These are phyloP conservation scores for Macrolepiota fuliginosa DNA, from an alignment of 768 basidiomycete species.

Conservation along the genomic window DNA sequence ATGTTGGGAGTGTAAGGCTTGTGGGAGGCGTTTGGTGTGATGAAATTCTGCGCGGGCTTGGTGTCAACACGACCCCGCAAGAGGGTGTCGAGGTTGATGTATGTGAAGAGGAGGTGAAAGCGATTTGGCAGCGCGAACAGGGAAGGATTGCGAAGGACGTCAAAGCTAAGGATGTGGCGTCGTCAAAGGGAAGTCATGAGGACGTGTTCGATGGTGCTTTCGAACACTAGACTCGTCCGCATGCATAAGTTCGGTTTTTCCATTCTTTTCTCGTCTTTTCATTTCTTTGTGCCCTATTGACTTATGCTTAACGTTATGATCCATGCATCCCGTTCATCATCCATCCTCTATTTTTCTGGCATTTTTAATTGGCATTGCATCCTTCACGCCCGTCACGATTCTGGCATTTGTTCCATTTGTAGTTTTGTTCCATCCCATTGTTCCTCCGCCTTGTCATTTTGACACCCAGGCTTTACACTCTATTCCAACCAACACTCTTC, in stretches of 20 bases:
- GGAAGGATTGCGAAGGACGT: constrained; percentile 13
- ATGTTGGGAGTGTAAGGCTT: constrained; percentile 51
- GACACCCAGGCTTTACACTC: neutral
- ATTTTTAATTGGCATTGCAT: constrained; percentile 11
- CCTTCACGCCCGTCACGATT: neutral
- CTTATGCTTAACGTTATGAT: constrained; percentile 14
- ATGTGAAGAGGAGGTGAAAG: constrained; percentile 40
- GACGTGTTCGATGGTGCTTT: constrained; percentile 18
- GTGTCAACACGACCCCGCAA: constrained; percentile 31
- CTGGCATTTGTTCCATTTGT: constrained; percentile 6
- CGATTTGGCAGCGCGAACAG: constrained; percentile 17
- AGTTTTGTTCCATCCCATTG: neutral
- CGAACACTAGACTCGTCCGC: constrained; percentile 3
- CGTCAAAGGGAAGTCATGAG: constrained; percentile 1
- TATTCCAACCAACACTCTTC: neutral
- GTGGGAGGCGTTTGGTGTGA: constrained; percentile 63
- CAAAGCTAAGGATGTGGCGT: constrained; percentile 10
- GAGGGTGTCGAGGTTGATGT: constrained; percentile 31
- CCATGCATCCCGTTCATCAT: constrained; percentile 13
- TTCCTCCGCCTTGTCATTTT: neutral
- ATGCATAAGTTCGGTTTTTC: neutral
- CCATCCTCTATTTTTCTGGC: neutral
- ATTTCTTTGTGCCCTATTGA: neutral
- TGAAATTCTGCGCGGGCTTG: constrained; percentile 71
- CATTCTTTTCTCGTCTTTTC: neutral